Conservation (phyloP, 2,329 filamentous ascomycete genomes). For the Pestalotiopsis sp. region DNA sequence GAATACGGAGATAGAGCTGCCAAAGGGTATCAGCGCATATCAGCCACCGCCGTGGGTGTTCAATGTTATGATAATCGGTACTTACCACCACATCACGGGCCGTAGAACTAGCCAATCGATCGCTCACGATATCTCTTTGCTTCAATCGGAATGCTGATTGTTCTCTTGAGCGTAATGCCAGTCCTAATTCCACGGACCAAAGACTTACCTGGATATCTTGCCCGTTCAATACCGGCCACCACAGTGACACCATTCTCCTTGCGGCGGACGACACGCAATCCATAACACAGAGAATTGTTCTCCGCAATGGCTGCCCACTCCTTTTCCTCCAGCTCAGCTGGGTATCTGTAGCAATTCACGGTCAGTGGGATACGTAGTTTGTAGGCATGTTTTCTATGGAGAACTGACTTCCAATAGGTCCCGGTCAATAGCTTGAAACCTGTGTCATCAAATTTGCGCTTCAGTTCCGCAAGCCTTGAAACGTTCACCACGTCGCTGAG, state of each 20-base stretch:
- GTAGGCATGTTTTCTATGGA: neutral
- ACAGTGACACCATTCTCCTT: neutral
- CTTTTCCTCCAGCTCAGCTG: neutral
- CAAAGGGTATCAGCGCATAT: neutral
- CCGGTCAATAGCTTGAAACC: neutral
- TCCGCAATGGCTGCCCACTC: constrained; percentile 1
- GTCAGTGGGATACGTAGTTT: neutral
- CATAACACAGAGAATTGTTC: constrained; percentile 5
- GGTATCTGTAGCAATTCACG: neutral
- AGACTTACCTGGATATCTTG: neutral
- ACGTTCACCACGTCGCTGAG: neutral
- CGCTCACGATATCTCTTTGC: neutral
- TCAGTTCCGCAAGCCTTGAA: neutral
- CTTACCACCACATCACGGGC: neutral
- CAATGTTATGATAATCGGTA: neutral
- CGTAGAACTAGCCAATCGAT: neutral
- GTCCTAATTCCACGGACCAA: too few species aligned
- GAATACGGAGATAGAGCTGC: constrained; percentile 3
- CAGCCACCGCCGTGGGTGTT: neutral
- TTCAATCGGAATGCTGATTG: neutral
- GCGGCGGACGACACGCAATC: neutral
- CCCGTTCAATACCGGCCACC: neutral
- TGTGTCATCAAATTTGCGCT: neutral
- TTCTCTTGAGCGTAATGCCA: neutral
- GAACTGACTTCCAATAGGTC: neutral